Base-by-base conservation (phyloP, 768 basidiomycete species). In the Favolaschia claudopus region DNA sequence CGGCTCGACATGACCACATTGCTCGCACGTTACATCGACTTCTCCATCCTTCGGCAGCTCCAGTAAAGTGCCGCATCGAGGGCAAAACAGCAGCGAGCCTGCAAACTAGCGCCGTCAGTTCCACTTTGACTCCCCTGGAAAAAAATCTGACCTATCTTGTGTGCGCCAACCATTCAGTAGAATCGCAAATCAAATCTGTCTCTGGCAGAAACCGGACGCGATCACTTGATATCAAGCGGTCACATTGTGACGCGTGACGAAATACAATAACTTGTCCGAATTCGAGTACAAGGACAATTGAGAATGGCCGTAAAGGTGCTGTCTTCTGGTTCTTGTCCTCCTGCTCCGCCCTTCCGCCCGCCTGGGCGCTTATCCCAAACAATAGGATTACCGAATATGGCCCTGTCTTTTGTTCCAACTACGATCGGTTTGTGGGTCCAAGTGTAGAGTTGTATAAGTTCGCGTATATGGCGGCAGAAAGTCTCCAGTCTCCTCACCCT, bases 61-160 rank as follows among this genome's bases (percentile, higher is more conserved):
- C 14, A 99, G 87, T 33, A 99, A 79, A 1, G 93, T 96, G 14
- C 95, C 95, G 65, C 97, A 99, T 58, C 87, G 81, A 2, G 94
- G 93, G 76, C 97, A 99, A 77, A 99, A 99, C 36, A 99, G 79
- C 24, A 99, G 80, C 1, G 95, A 96, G 49, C 96, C 97, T 91
- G 67, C 25, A 27, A 33, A 34, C 9, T 17, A 34, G 39, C 17
- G 31, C n/a, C 24, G 61, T 59, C 10, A 52, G 55, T 31, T 51
- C 47, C 43, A 33, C 47, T 15, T 29, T 39, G 43, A 27, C 36
- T 44, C 6, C 32, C 19, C 7, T 39, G 48, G 24, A 55, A 31
- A 2, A n/a, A 24, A 36, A 43, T 53, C 75, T 72, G 67, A 80
- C 79, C 77, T 65, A 78, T 72, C 69, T 77, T 79, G 67, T 76